Evolutionary conservation across 257 asterid species (phyloP).

Genomic region (Paraleonurus japonicus): DNA sequence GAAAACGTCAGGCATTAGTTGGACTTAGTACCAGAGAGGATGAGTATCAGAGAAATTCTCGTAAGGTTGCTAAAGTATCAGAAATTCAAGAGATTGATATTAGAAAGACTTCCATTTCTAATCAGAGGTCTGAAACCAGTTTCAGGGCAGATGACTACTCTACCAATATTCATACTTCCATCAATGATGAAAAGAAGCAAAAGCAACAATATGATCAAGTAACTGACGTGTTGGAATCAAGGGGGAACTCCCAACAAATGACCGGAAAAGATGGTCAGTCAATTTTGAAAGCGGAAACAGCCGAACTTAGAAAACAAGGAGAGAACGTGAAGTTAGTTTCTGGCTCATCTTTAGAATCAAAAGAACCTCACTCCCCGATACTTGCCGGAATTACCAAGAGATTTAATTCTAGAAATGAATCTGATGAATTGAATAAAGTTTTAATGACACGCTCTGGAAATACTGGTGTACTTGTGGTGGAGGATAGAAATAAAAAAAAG

Average conservation of each 20-base stretch:
- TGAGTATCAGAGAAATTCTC: slow-evolving; percentile 41
- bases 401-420: slow-evolving; percentile 31
- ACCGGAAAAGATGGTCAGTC: slow-evolving; percentile 36
- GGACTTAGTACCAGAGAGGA: slow-evolving; percentile 45
- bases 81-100: slow-evolving; percentile 49
- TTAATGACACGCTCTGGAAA: slow-evolving; percentile 31
- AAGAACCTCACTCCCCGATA: slow-evolving; percentile 27
- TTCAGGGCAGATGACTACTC: slow-evolving; percentile 42
- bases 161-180: slow-evolving; percentile 26
- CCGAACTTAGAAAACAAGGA: slow-evolving; percentile 39
- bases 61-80: slow-evolving; percentile 37
- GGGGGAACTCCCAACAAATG: slow-evolving; percentile 41
- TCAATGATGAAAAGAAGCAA: slow-evolving; percentile 40
- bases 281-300: slow-evolving; percentile 34
- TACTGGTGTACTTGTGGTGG: slow-evolving; percentile 29
- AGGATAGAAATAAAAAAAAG: slow-evolving; percentile 30
- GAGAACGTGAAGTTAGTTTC: slow-evolving; percentile 33
- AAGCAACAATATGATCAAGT: slow-evolving; percentile 36
- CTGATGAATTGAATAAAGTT: slow-evolving; percentile 33
- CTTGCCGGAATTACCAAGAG: slow-evolving; percentile 29
- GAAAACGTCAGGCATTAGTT: slow-evolving; percentile 32
- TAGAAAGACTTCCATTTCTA: slow-evolving; percentile 40
- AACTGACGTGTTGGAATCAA: slow-evolving; percentile 41
- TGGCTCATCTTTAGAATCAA: slow-evolving; percentile 39
- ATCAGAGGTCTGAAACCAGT: slow-evolving; percentile 42